Evolutionary conservation across 176 grass and related monocot genomes (phyloP).

Genomic region (Musa beccarii): DNA sequence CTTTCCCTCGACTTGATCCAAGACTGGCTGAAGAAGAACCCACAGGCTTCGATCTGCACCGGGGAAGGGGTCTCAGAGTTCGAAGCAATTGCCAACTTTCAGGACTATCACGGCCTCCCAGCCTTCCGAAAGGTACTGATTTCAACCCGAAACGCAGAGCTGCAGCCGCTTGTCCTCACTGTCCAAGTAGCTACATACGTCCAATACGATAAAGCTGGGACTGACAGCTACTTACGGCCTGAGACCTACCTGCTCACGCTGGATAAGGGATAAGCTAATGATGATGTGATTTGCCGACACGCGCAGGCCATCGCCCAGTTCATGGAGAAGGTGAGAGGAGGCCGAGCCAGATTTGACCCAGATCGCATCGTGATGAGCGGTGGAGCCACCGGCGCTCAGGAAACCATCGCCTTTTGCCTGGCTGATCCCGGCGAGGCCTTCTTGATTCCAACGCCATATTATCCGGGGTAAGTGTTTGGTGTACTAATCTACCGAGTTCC

Average conservation of each 20-base stretch:
- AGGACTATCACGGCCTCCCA: slow-evolving; percentile 82
- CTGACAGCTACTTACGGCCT: neutral
- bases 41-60: slow-evolving; percentile 85
- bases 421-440: slow-evolving; percentile 86
- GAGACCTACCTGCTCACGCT: neutral
- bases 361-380: slow-evolving; percentile 79
- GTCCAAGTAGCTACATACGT: too few relatives aligned
- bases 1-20: slow-evolving; percentile 62
- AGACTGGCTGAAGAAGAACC: slow-evolving; percentile 63
- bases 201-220: neutral
- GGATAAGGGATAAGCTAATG: neutral
- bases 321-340: slow-evolving; percentile 79
- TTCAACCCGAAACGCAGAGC: too few relatives aligned
- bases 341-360: slow-evolving; percentile 49
- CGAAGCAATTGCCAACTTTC: slow-evolving; percentile 65
- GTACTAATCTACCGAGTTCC: neutral
- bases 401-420: slow-evolving; percentile 85
- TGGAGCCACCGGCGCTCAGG: slow-evolving; percentile 72
- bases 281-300: neutral
- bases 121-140: slow-evolving; percentile 56
- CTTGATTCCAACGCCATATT: slow-evolving; percentile 86
- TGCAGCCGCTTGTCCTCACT: too few relatives aligned
- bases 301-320: slow-evolving; percentile 71
- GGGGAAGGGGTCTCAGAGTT: slow-evolving; percentile 44
- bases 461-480: slow-evolving; percentile 53